phyloP scores from a whole-genome alignment of 2,329 filamentous ascomycete genomes.

The Chaetomium olivaceum region DNA sequence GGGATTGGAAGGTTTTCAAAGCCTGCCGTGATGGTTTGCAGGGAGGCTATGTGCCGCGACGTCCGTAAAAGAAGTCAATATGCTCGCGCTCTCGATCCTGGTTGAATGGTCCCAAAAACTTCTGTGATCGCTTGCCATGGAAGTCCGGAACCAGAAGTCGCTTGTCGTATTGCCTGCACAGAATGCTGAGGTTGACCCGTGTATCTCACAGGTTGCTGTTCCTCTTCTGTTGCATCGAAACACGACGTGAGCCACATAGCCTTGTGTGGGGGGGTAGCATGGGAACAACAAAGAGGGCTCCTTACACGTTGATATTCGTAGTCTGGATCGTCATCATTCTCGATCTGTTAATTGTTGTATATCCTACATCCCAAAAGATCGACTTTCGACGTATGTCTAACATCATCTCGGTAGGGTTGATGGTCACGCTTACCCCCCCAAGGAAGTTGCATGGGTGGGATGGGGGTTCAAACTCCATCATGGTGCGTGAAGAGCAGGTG shows the following conservation, averaged over 20 bases:
- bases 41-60: not conserved
- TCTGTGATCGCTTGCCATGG: not conserved
- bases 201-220: not conserved
- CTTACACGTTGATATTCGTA: not conserved
- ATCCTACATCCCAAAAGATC: too few relatives aligned
- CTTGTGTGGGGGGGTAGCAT: not conserved
- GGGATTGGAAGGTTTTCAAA: not conserved
- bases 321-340: not conserved
- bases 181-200: not conserved
- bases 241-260: not conserved
- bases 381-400: not conserved
- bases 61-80: not conserved
- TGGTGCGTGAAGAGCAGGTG: not conserved
- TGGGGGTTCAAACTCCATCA: not conserved
- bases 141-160: not conserved
- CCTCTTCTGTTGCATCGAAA: not conserved
- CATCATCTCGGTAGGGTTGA: constrained; percentile 1
- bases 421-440: constrained; percentile 1
- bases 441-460: not conserved
- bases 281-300: not conserved
- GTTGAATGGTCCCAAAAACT: not conserved
- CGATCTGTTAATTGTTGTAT: not conserved
- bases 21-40: not conserved
- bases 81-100: not conserved
- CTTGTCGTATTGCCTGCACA: constrained; percentile 1